A percentile compares a stretch with the other conserved stretches of the same genome.
These are phyloP conservation scores for Neonectria ditissima DNA, from an alignment of 2,329 filamentous ascomycete species.

Conservation along the genomic window DNA sequence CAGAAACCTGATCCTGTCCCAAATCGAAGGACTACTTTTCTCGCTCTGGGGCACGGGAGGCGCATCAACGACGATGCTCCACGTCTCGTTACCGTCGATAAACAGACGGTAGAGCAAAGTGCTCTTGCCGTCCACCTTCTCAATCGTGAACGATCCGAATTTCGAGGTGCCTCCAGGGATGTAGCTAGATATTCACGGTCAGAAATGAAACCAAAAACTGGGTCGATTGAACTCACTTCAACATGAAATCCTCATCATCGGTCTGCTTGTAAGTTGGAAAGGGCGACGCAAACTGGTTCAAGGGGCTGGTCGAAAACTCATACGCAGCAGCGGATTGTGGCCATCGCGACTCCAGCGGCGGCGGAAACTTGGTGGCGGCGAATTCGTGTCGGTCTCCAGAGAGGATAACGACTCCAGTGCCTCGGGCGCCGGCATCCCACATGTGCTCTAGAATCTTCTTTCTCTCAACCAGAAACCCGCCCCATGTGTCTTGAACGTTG, in stretches of 20 bases:
- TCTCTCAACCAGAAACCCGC: constrained; percentile 87
- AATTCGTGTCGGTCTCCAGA: constrained; percentile 98
- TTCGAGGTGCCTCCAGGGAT: constrained; percentile 89
- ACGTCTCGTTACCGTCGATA: constrained; percentile 82
- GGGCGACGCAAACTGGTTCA: constrained; percentile 95
- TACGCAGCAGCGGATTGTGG: constrained; percentile 75
- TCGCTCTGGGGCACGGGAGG: constrained; percentile 47
- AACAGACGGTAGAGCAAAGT: constrained; percentile 84
- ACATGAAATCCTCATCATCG: constrained; percentile 82
- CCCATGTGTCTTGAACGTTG: constrained; percentile 92
- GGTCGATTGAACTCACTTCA: constrained; percentile 73
- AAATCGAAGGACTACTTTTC: constrained; percentile 56
- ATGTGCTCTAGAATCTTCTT: constrained; percentile 85
- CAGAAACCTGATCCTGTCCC: constrained; percentile 56
- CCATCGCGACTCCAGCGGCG: constrained; percentile 71
- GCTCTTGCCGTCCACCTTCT: constrained; percentile 73
- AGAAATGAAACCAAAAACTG: background rate
- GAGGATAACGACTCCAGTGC: constrained; percentile 83
- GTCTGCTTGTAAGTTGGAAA: constrained; percentile 84
- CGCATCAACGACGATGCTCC: constrained; percentile 72
- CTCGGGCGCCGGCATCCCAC: constrained; percentile 84
- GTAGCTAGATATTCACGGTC: constrained; percentile 63
- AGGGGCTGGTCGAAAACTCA: constrained; percentile 90
- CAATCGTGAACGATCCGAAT: constrained; percentile 80
- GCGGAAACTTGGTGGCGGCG: constrained; percentile 84